Evolutionary conservation across 441 rosid genomes (phyloP).

Genomic region (Populus trichocarpa): DNA sequence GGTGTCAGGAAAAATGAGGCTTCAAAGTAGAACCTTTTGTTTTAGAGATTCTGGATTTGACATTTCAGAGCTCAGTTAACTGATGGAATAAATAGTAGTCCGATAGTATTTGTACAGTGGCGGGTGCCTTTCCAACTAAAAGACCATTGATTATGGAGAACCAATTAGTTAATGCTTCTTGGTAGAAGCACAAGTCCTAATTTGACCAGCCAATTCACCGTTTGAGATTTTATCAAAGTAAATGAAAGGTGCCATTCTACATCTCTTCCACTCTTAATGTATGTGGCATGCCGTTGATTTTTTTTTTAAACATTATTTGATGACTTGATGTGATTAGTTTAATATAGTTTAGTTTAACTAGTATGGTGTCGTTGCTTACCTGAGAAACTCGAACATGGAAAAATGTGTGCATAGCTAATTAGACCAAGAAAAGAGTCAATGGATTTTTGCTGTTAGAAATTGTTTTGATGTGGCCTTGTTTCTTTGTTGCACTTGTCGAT

Average conservation of each 20-base stretch:
- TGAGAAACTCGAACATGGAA: not conserved
- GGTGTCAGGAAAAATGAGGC: constrained; percentile 25
- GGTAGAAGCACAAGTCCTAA: not conserved
- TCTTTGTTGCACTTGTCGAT: not conserved
- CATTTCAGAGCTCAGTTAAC: constrained; percentile 43
- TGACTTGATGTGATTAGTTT: not conserved
- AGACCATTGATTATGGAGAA: constrained; percentile 21
- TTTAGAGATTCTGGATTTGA: constrained; percentile 64
- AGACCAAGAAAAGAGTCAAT: not conserved
- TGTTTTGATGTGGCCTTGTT: not conserved
- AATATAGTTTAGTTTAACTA: not conserved
- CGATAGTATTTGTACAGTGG: constrained; percentile 26
- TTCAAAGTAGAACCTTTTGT: constrained; percentile 34
- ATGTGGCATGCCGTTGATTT: not conserved
- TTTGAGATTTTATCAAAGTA: not conserved
- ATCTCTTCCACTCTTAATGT: not conserved
- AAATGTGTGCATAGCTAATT: too few species aligned
- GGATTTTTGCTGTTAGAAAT: not conserved
- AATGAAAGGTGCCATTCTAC: not conserved
- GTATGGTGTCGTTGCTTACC: not conserved
- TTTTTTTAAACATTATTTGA: not conserved
- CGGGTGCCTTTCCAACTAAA: constrained; percentile 17
- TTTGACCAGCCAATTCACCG: not conserved
- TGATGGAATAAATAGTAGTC: constrained; percentile 37
- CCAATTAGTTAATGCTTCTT: not conserved